Conservation (phyloP, 352 stramenopile species). For the Globisporangium camurandrum region DNA sequence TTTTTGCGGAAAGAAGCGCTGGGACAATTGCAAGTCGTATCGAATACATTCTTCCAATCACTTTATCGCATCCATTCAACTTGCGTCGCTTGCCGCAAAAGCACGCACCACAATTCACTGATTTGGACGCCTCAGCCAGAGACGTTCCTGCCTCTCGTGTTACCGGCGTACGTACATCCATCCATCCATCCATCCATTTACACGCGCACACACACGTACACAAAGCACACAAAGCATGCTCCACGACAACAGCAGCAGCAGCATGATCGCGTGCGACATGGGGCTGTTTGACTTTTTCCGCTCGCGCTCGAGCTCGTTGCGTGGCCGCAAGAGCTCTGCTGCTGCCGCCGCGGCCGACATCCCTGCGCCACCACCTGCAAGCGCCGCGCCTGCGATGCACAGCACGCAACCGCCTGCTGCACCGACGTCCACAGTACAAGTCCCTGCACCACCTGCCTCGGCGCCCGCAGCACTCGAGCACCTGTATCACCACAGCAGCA, state of each 20-base stretch:
- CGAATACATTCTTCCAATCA: too few species aligned
- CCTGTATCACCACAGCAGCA: slow-evolving; percentile 29
- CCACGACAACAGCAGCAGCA: neutral
- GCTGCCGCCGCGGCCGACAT: neutral
- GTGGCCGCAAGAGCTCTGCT: slow-evolving; percentile 11
- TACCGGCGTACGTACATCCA: neutral
- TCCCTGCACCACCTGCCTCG: neutral
- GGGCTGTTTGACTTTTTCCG: slow-evolving; percentile 79
- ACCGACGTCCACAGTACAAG: neutral
- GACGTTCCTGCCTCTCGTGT: too few species aligned
- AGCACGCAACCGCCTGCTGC: slow-evolving; percentile 1
- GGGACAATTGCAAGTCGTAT: too few species aligned
- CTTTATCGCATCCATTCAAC: too few species aligned
- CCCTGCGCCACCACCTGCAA: neutral
- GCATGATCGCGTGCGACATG: slow-evolving; percentile 20
- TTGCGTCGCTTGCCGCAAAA: too few species aligned
- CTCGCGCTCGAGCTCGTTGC: slow-evolving; percentile 38
- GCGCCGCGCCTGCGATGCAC: neutral
- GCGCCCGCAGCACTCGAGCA: slow-evolving; percentile 20
- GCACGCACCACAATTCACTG: too few species aligned
- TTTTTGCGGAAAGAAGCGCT: too few species aligned
- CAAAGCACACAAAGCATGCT: neutral
- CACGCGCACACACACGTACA: neutral
- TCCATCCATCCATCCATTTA: neutral
- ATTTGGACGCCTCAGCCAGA: too few species aligned